Conservation (phyloP, 2,329 filamentous ascomycete genomes). For the Aspergillus arachidicola region DNA sequence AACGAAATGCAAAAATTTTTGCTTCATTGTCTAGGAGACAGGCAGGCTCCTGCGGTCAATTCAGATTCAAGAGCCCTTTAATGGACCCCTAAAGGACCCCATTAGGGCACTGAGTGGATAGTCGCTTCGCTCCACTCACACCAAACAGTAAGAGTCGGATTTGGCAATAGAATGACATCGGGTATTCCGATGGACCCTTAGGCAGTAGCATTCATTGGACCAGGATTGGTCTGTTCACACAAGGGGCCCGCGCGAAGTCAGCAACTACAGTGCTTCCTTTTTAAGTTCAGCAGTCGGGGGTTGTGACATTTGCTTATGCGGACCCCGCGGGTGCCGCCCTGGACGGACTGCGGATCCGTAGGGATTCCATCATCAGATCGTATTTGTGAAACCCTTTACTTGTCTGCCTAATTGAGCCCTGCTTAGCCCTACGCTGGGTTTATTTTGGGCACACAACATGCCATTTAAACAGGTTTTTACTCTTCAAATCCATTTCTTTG, state of each 20-base stretch:
- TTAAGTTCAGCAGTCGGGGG: too few species aligned
- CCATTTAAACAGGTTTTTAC: not conserved
- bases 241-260: not conserved
- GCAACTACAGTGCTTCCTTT: not conserved
- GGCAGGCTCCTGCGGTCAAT: not conserved
- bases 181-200: not conserved
- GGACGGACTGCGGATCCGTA: not conserved
- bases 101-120: not conserved
- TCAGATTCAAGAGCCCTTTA: not conserved
- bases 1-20: not conserved
- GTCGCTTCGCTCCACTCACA: not conserved
- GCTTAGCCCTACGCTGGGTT: not conserved
- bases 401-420: constrained; percentile 5
- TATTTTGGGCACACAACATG: not conserved
- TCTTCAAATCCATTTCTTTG: not conserved
- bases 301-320: not conserved
- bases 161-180: not conserved
- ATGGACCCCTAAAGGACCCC: not conserved
- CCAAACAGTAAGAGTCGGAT: not conserved
- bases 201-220: constrained; percentile 8
- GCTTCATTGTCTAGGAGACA: not conserved
- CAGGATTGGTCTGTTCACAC: not conserved
- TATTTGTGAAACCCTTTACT: not conserved
- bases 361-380: not conserved
- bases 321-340: not conserved